Percentiles rank a stretch among this genome's conserved stretches.
Evolutionary conservation across 2,329 filamentous ascomycete genomes (phyloP).

Genomic region (Cercospora citrullina): DNA sequence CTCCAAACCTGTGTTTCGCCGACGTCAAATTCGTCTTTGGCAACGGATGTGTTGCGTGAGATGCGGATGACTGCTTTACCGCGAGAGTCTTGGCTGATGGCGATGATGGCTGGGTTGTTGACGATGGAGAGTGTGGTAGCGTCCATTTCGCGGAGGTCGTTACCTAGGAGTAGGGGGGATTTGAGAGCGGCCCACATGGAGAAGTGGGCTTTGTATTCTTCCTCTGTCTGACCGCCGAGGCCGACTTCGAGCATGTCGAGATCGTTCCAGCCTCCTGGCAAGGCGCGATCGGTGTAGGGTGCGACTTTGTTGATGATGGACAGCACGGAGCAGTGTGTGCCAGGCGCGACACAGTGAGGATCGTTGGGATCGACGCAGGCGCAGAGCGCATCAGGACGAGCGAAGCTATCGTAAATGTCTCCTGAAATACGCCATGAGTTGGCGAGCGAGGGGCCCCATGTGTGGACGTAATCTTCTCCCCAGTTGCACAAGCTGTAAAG

Average conservation of each 20-base stretch:
- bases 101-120: conserved; percentile 52
- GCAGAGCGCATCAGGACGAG: background rate
- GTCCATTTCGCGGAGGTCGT: conserved; percentile 40
- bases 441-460: background rate
- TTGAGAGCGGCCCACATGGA: conserved; percentile 53
- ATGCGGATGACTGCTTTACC: conserved; percentile 1
- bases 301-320: conserved; percentile 54
- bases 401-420: conserved; percentile 1
- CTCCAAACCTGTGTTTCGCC: conserved; percentile 7
- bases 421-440: conserved; percentile 5
- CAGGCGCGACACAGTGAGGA: background rate
- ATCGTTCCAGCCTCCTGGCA: conserved; percentile 41
- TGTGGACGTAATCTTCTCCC: background rate
- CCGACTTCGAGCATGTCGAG: conserved; percentile 53
- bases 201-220: conserved; percentile 49
- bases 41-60: background rate
- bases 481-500: background rate
- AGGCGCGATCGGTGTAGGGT: conserved; percentile 42
- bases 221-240: conserved; percentile 44
- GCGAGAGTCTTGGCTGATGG: conserved; percentile 51
- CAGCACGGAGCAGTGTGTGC: conserved; percentile 49
- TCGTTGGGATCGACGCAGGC: background rate
- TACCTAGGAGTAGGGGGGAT: conserved; percentile 52
- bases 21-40: conserved; percentile 2
- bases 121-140: conserved; percentile 46